Base-by-base conservation (phyloP, 2,329 filamentous ascomycete species). In the Pezicula rhizophila region DNA sequence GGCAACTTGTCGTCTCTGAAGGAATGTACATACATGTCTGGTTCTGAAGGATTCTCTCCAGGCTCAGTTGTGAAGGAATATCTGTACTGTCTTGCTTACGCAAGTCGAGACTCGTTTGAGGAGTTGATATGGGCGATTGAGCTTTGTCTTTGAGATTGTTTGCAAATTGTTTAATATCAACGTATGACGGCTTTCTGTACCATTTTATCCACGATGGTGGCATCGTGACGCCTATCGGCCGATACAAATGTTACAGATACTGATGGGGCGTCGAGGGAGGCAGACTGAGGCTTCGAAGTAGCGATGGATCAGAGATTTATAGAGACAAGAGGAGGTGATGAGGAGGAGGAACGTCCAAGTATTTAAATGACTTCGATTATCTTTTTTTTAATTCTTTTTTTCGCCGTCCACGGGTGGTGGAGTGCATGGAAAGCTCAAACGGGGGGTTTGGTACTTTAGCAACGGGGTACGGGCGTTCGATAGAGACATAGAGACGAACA, bases 181-280 rank as follows among this genome's bases (percentile, higher is more conserved):
- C 64, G 56, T 73, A 75, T 49, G 74, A 71, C 2, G 72, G 72
- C 57, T 72, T 74, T 62, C 72, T 74, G 60, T 75, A 75, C 72
- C 72, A 75, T 41, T 58, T 50, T 52, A 72, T 54, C 69, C 70
- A 74, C 18, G 40, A 42, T 12, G 40, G 40, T 5, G 40, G 5
- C 40, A 42, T 42, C 8, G 10, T 42, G 40, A 42, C 2, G n/a
- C 35, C n/a, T 20, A 38, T 20, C 35, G 10, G 35, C 8, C n/a
- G 18, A 8, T 38, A 10, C 5, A 6, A 15, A 38, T 12, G 18
- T 4, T 15, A 15, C n/a, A 8, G 18, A 38, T 20, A 15, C n/a
- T 38, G 14, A 4, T 15, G 18, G 18, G 35, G 2, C 14, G 8
- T 11, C 18, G 7, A 5, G 14, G 35, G 18, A 14, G 8, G 35